A percentile compares a stretch with the other conserved stretches of the same genome.
Conservation (phyloP, 2,329 filamentous ascomycete genomes). For the Polytolypa hystricis region DNA sequence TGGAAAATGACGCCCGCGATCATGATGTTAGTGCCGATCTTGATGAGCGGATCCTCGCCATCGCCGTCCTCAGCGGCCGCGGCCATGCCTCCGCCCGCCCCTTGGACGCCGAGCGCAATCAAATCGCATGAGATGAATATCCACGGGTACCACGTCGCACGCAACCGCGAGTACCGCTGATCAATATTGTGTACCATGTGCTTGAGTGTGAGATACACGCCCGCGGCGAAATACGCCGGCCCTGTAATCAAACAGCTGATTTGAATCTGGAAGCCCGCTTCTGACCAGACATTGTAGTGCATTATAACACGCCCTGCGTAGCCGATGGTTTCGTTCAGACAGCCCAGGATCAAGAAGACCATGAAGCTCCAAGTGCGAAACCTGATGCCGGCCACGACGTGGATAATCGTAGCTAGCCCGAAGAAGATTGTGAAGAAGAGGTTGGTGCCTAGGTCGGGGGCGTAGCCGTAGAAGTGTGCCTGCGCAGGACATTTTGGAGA, state of each 20-base stretch:
- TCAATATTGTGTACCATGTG: conserved; percentile 28
- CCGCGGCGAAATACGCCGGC: conserved; percentile 54
- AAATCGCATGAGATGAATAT: conserved; percentile 54
- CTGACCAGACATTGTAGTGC: conserved; percentile 36
- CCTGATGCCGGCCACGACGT: conserved; percentile 4
- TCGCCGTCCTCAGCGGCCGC: conserved; percentile 30
- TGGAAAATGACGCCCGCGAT: conserved; percentile 55
- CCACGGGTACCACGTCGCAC: conserved; percentile 22
- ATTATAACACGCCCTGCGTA: conserved; percentile 49
- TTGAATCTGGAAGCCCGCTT: conserved; percentile 23
- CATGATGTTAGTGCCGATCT: conserved; percentile 56
- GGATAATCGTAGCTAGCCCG: conserved; percentile 4
- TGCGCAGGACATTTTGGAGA: conserved; percentile 10
- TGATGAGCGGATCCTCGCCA: conserved; percentile 19
- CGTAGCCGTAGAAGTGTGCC: conserved; percentile 9
- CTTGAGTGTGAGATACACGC: conserved; percentile 50
- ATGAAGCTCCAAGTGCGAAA: conserved; percentile 9
- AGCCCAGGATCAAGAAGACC: conserved; percentile 43
- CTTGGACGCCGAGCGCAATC: conserved; percentile 50
- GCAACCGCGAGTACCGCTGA: conserved; percentile 22
- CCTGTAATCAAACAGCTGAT: conserved; percentile 49
- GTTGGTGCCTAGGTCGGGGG: conserved; percentile 9
- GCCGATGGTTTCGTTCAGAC: conserved; percentile 46
- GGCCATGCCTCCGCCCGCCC: conserved; percentile 47
- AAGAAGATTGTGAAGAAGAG: conserved; percentile 7